Conservation (phyloP, 345 rosid species). For the Salix suchowensis region DNA sequence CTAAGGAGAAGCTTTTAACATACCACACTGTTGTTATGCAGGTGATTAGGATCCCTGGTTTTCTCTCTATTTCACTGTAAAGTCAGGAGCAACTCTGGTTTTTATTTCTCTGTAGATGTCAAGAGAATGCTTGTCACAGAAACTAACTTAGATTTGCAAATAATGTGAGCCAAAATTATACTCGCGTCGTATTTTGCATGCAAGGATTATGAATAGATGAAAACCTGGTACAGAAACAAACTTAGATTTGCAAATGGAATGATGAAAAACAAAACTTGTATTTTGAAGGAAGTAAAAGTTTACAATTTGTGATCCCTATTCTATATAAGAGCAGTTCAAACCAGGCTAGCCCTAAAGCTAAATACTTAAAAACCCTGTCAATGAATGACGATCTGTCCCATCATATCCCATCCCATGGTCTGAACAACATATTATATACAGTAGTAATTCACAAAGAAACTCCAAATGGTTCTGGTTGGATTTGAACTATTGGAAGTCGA, state of each 20-base stretch:
- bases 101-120: not conserved
- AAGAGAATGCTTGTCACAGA: not conserved
- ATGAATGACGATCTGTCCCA: not conserved
- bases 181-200: not conserved
- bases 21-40: not conserved
- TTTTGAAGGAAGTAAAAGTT: not conserved
- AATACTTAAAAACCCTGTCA: not conserved
- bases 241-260: not conserved
- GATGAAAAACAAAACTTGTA: not conserved
- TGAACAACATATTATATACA: conserved; percentile 7
- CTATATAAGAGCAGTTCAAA: conserved; percentile 5
- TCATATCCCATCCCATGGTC: not conserved
- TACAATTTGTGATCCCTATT: not conserved
- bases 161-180: not conserved
- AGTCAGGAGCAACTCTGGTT: not conserved
- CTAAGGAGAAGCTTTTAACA: not conserved
- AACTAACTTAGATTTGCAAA: not conserved
- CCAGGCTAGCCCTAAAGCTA: not conserved
- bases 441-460: conserved; percentile 6
- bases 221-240: not conserved
- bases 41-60: not conserved
- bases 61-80: not conserved
- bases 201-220: not conserved
- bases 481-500: not conserved
- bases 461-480: not conserved